Base-by-base conservation (phyloP, 1,284 basidiomycete genomes). In the Sanghuangporus weigelae region DNA sequence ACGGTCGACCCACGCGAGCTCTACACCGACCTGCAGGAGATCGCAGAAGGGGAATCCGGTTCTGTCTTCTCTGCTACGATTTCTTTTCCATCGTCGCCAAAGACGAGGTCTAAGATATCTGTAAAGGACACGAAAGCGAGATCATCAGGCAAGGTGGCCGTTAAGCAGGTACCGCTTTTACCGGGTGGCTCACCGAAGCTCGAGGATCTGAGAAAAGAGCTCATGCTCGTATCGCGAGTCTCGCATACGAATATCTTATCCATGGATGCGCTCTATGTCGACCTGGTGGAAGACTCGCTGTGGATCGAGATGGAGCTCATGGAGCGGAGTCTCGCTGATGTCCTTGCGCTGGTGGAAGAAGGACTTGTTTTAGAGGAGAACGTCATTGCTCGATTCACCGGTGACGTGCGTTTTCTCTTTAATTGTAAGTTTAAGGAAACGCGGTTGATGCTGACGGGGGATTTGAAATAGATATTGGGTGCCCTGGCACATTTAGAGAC, bases 221-320 rank as follows among this genome's bases (percentile, higher is more conserved):
- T 90, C 38, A 72, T 68, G 11, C 65, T 91, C 57, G 78, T 90
- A 78, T 80, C 75, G 53, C 78, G 79, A 8, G 64, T 87, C 40
- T 72, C 78, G 57, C 84, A 90, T 68, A 77, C 80, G 66, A 82
- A 90, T 71, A 71, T 92, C 7, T 74, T 92, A 14, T 74, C 78
- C 3, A 81, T 90, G 77, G 87, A 91, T 68, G 82, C 79, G 46
- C 72, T 90, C 31, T 91, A 90, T 72, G 84, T 90, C 23, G 84
- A 87, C 69, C 71, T 85, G 10, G 76, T 77, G 38, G 86, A 86
- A 60, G 85, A 87, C 68, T 81, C 84, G 63, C 73, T 93, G 50
- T 93, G 91, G 90, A 85, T 93, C 58, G 78, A 86, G 64, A 93
- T 93, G 91, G 90, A 92, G 71, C 80, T 92, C 35, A 92, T 92